These are phyloP conservation scores for Dactylorhiza incarnata DNA, from an alignment of 106 monocot genomes.

Conservation along the genomic window DNA sequence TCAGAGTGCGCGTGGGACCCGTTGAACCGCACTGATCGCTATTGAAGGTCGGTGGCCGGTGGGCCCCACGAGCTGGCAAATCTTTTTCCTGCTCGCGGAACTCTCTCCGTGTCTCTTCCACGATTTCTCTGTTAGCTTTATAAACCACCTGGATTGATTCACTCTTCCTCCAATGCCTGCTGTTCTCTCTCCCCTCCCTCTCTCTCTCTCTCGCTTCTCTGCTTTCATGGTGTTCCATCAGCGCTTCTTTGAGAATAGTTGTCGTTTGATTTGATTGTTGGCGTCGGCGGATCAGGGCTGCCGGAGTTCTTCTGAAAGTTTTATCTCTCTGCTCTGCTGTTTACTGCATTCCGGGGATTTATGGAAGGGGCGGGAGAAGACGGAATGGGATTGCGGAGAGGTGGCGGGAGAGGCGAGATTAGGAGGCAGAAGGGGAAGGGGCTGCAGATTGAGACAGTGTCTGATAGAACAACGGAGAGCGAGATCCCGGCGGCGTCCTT, in stretches of 20 bases:
- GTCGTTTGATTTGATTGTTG: no score
- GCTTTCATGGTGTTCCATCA: not conserved
- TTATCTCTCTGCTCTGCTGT: not conserved
- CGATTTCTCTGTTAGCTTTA: not conserved
- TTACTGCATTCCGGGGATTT: not conserved
- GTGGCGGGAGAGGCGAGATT: not conserved
- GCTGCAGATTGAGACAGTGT: not conserved
- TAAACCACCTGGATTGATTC: not conserved
- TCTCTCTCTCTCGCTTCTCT: not conserved
- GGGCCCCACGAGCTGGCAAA: not conserved
- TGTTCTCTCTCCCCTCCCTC: no score
- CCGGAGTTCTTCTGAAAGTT: no score
- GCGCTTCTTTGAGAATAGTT: not conserved
- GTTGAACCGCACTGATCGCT: no score
- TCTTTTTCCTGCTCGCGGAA: not conserved
- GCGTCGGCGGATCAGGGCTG: no score
- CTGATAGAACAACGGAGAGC: not conserved
- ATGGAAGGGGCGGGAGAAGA: constrained; percentile 3
- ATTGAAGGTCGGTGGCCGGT: no score
- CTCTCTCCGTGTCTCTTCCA: not conserved
- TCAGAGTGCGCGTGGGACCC: no score
- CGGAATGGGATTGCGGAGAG: not conserved
- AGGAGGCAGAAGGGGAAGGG: constrained; percentile 7
- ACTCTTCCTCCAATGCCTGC: no score
- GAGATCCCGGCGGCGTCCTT: not conserved